phyloP scores from a whole-genome alignment of 257 asterid species.

The Oldenlandia corymbosa region DNA sequence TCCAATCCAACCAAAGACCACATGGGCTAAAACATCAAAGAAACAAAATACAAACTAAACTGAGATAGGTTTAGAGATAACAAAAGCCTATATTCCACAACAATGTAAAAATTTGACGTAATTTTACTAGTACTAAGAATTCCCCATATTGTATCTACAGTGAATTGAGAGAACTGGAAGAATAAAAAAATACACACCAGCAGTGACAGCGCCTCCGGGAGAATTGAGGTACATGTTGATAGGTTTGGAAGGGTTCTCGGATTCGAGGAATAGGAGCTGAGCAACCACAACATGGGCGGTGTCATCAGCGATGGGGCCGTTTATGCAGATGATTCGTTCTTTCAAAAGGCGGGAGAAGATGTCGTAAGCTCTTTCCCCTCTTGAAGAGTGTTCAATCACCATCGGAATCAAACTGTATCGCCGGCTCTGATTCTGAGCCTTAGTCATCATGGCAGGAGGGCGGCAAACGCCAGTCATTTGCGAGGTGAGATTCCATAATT shows the following conservation, averaged over 20 bases:
- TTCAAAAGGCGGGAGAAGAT: slow-evolving; percentile 81
- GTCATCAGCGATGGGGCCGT: slow-evolving; percentile 80
- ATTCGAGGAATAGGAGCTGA: slow-evolving; percentile 87
- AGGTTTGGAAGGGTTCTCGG: slow-evolving; percentile 87
- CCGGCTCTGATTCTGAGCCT: slow-evolving; percentile 27
- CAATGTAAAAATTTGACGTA: background rate
- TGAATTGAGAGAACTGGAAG: background rate
- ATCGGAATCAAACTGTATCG: slow-evolving; percentile 65
- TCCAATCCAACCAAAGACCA: no score
- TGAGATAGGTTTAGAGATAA: background rate
- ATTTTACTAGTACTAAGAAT: background rate
- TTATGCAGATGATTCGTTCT: slow-evolving; percentile 88
- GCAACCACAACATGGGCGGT: slow-evolving; percentile 91
- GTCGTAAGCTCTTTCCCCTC: slow-evolving; percentile 93
- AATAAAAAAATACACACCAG: slow-evolving; percentile 38
- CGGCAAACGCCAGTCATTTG: slow-evolving; percentile 17
- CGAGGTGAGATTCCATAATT: slow-evolving; percentile 23
- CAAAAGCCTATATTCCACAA: background rate
- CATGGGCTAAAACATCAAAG: no score
- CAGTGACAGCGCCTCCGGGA: slow-evolving; percentile 91
- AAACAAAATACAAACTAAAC: background rate
- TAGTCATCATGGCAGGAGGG: slow-evolving; percentile 4
- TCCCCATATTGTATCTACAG: background rate
- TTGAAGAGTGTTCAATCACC: slow-evolving; percentile 89
- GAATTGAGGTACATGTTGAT: slow-evolving; percentile 91